A percentile compares a stretch with the other conserved stretches of the same genome.
Evolutionary conservation across 805 yeast genomes (phyloP).

Genomic region (Kluyveromyces siamensis): DNA sequence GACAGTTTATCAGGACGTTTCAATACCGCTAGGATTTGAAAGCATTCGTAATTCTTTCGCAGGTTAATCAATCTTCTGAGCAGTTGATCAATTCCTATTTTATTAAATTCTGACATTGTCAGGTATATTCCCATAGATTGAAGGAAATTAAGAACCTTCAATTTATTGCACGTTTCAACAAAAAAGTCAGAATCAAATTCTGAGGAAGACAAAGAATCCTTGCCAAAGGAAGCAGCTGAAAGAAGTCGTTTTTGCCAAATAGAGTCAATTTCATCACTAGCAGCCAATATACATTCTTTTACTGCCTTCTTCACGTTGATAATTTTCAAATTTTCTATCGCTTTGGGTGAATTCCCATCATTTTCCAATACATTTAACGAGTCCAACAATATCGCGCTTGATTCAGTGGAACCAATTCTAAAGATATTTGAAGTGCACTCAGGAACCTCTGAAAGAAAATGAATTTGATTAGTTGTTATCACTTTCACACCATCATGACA

Average conservation of each 20-base stretch:
- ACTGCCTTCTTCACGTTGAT: conserved; percentile 54
- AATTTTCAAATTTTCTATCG: conserved; percentile 62
- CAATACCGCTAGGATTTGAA: conserved; percentile 48
- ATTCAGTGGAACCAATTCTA: conserved; percentile 73
- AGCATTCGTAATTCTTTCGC: conserved; percentile 50
- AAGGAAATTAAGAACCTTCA: conserved; percentile 64
- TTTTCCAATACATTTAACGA: conserved; percentile 50
- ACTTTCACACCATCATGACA: conserved; percentile 66
- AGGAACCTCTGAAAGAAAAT: conserved; percentile 57
- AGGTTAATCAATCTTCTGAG: conserved; percentile 50
- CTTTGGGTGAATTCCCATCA: conserved; percentile 62
- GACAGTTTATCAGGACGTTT: conserved; percentile 35
- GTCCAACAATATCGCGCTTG: conserved; percentile 76
- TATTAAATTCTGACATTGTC: conserved; percentile 45
- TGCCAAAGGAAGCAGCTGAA: conserved; percentile 82
- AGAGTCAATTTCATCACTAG: conserved; percentile 68
- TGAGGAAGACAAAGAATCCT: conserved; percentile 42
- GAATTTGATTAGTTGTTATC: conserved; percentile 47
- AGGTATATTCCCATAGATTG: conserved; percentile 59
- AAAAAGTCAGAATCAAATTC: conserved; percentile 51
- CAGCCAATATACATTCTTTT: conserved; percentile 60
- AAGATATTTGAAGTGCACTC: conserved; percentile 51
- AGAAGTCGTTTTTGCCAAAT: conserved; percentile 72
- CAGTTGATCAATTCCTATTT: conserved; percentile 47
- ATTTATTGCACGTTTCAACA: conserved; percentile 48